phyloP scores from a whole-genome alignment of 495 filamentous ascomycete species.

The Geopyxis carbonaria region DNA sequence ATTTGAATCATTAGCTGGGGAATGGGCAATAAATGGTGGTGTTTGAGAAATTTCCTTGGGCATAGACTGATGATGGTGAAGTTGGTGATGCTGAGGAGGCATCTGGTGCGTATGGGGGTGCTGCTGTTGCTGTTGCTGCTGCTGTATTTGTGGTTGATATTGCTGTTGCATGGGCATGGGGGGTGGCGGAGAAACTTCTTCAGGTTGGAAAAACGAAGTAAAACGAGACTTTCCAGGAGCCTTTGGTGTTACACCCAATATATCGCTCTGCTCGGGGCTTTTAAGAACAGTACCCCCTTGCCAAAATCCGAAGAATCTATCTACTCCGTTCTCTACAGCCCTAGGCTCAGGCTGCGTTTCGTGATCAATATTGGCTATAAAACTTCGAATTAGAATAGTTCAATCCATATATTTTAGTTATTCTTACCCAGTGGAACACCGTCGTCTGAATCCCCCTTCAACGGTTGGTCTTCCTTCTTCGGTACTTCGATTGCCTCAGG shows the following conservation, averaged over 20 bases:
- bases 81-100: constrained; percentile 20
- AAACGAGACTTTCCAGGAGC: constrained; percentile 57
- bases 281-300: constrained; percentile 31
- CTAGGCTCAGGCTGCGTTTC: constrained; percentile 13
- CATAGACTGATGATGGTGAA: constrained; percentile 20
- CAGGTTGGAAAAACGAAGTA: constrained; percentile 59
- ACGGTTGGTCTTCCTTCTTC: constrained; percentile 9
- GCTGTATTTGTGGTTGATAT: constrained; percentile 7
- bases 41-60: constrained; percentile 12
- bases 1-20: constrained; percentile 28
- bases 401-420: neutral
- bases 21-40: constrained; percentile 7
- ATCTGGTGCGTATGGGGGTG: constrained; percentile 21
- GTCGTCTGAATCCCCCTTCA: constrained; percentile 8
- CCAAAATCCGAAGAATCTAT: constrained; percentile 68
- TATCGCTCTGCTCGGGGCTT: constrained; percentile 28
- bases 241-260: too few relatives aligned
- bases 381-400: neutral
- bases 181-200: constrained; percentile 29
- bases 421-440: constrained; percentile 1
- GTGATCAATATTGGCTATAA: neutral
- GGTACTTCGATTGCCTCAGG: constrained; percentile 1
- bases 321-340: constrained; percentile 43
- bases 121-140: constrained; percentile 26
- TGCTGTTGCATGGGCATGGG: too few relatives aligned